Evolutionary conservation across 495 filamentous ascomycete genomes (phyloP).

Genomic region (Aspergillus ellipticus): DNA sequence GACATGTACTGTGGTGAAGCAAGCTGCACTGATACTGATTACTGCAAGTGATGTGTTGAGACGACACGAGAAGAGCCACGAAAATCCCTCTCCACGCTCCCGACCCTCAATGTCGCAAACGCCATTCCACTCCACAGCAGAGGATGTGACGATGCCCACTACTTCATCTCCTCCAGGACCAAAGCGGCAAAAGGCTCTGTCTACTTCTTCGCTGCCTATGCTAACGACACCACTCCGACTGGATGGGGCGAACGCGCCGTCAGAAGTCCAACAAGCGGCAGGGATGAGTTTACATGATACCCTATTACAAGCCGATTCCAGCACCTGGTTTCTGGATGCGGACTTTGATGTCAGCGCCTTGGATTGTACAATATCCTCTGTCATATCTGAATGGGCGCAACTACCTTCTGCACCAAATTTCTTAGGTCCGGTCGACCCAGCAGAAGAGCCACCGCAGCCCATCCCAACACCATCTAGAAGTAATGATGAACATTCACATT

Average conservation of each 20-base stretch:
- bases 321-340: constrained; percentile 21
- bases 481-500: background rate
- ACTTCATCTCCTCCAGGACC: background rate
- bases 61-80: constrained; percentile 22
- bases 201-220: background rate
- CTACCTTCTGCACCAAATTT: constrained; percentile 5
- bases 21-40: background rate
- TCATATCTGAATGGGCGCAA: constrained; percentile 25
- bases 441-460: background rate
- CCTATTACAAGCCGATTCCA: constrained; percentile 9
- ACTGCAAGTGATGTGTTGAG: constrained; percentile 24
- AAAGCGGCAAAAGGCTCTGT: background rate
- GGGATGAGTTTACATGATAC: constrained; percentile 8
- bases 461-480: background rate
- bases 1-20: background rate
- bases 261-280: background rate
- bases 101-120: background rate
- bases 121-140: background rate
- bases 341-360: constrained; percentile 27
- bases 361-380: constrained; percentile 21
- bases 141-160: background rate
- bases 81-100: background rate
- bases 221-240: background rate
- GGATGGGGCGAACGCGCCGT: background rate
- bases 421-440: background rate